These are phyloP conservation scores for Linnemannia hyalina DNA, from an alignment of 192 early-diverging fungal species.

Conservation along the genomic window DNA sequence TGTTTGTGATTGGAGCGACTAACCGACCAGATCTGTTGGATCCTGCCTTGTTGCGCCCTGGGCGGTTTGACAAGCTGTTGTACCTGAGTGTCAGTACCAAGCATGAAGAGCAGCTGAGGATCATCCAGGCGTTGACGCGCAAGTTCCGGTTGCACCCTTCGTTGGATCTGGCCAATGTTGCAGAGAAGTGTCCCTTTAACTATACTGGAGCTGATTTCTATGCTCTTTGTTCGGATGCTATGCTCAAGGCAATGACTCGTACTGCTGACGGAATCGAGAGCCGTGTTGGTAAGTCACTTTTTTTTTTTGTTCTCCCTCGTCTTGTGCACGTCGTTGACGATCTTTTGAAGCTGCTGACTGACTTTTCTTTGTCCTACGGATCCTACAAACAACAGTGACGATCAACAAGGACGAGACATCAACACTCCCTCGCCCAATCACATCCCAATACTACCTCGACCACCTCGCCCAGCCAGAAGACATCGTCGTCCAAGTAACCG, in stretches of 20 bases:
- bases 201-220: slow-evolving; percentile 99
- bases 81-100: slow-evolving; percentile 95
- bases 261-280: slow-evolving; percentile 79
- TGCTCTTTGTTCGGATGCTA: slow-evolving; percentile 96
- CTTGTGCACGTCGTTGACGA: no score
- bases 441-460: slow-evolving; percentile 92
- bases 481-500: slow-evolving; percentile 83
- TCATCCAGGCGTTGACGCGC: slow-evolving; percentile 93
- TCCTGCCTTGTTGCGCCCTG: slow-evolving; percentile 93
- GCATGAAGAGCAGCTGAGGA: slow-evolving; percentile 87
- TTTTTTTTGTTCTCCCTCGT: not conserved
- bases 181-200: slow-evolving; percentile 89
- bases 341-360: not conserved
- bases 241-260: slow-evolving; percentile 95
- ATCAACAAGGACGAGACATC: slow-evolving; percentile 57
- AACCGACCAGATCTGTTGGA: slow-evolving; percentile 98
- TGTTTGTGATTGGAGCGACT: slow-evolving; percentile 99
- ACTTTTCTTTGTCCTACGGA: not conserved
- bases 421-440: slow-evolving; percentile 74
- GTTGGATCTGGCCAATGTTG: slow-evolving; percentile 80
- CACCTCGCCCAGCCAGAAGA: slow-evolving; percentile 79
- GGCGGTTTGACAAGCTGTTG: slow-evolving; percentile 96
- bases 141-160: slow-evolving; percentile 93
- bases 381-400: slow-evolving; percentile 7
- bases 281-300: slow-evolving; percentile 57